Percentiles rank a stretch among this genome's conserved stretches.
phyloP scores from a whole-genome alignment of 2,329 filamentous ascomycete species.

The Penicillium hordei region DNA sequence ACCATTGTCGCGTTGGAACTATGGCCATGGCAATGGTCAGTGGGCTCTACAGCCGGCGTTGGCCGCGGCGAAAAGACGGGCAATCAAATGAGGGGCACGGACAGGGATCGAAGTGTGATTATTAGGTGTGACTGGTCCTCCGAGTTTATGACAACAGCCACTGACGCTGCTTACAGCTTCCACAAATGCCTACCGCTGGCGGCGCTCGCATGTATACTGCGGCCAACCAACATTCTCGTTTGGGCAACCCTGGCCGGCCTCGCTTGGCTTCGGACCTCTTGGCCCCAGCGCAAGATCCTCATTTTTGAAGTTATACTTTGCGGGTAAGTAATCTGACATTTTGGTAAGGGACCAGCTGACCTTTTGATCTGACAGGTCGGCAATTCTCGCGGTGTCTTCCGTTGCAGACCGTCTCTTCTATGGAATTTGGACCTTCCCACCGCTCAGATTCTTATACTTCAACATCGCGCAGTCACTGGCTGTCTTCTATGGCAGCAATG shows the following conservation, averaged over 20 bases:
- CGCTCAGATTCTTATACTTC: constrained; percentile 82
- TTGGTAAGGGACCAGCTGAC: constrained; percentile 9
- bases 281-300: constrained; percentile 52
- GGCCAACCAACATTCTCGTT: constrained; percentile 85
- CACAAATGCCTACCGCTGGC: constrained; percentile 70
- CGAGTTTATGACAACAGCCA: constrained; percentile 2
- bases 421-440: constrained; percentile 81
- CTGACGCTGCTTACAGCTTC: constrained; percentile 44
- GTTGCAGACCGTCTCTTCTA: constrained; percentile 77
- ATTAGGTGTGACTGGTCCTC: constrained; percentile 27
- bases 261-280: constrained; percentile 48
- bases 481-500: constrained; percentile 87
- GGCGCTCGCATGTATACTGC: constrained; percentile 76
- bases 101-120: constrained; percentile 17
- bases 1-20: constrained; percentile 75
- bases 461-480: constrained; percentile 86
- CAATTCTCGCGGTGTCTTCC: constrained; percentile 63
- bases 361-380: constrained; percentile 40
- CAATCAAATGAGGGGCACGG: constrained; percentile 10
- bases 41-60: constrained; percentile 42
- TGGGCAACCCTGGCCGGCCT: constrained; percentile 69
- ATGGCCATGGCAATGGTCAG: constrained; percentile 80
- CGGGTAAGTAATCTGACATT: constrained; percentile 35
- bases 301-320: constrained; percentile 65
- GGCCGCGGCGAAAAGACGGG: constrained; percentile 5